phyloP scores from a whole-genome alignment of 805 yeast genomes.

The Hanseniaspora thailandica region DNA sequence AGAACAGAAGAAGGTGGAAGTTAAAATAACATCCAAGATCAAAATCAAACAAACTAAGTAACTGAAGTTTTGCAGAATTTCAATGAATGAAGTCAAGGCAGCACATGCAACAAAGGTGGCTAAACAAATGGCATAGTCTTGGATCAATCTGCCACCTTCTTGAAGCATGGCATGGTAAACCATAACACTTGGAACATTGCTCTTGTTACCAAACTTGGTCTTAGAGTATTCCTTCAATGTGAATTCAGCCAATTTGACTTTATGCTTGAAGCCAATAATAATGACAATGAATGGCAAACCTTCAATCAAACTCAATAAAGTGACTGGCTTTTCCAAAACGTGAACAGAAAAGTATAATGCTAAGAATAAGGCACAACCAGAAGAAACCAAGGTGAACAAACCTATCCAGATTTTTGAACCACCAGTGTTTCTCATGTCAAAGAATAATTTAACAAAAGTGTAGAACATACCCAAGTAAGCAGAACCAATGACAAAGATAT shows the following conservation, averaged over 20 bases:
- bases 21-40: slow-evolving; percentile 56
- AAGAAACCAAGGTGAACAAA: slow-evolving; percentile 62
- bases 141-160: slow-evolving; percentile 35
- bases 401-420: slow-evolving; percentile 75
- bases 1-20: slow-evolving; percentile 73
- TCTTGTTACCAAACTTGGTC: slow-evolving; percentile 27
- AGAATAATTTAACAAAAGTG: slow-evolving; percentile 61
- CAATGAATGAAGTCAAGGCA: slow-evolving; percentile 50
- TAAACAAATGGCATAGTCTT: slow-evolving; percentile 66
- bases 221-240: slow-evolving; percentile 34
- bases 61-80: slow-evolving; percentile 71
- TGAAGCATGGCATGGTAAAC: slow-evolving; percentile 29
- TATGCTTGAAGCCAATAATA: slow-evolving; percentile 82
- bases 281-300: slow-evolving; percentile 91
- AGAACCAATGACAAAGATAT: slow-evolving; percentile 60
- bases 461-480: slow-evolving; percentile 85
- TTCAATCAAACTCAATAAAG: slow-evolving; percentile 67
- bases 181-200: slow-evolving; percentile 21
- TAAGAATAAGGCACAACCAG: slow-evolving; percentile 70
- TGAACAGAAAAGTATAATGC: slow-evolving; percentile 57
- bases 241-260: slow-evolving; percentile 55
- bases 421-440: slow-evolving; percentile 65
- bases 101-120: slow-evolving; percentile 59
- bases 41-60: slow-evolving; percentile 59
- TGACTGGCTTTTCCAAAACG: slow-evolving; percentile 47